These are phyloP conservation scores for Calonectria pseudoreteaudii DNA, from an alignment of 2,329 filamentous ascomycete genomes.

Conservation along the genomic window DNA sequence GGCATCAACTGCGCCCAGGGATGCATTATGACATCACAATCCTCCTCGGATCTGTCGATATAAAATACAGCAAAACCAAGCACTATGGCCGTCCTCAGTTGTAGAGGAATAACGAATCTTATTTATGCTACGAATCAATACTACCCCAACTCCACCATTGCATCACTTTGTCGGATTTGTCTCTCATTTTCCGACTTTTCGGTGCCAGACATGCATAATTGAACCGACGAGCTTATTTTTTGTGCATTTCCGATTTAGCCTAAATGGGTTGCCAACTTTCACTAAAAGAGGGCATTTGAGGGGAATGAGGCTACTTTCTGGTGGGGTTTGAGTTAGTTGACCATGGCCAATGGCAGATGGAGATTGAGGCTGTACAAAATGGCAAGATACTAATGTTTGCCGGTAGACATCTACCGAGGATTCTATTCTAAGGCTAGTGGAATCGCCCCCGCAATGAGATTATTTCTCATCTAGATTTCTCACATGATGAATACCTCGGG, in stretches of 20 bases:
- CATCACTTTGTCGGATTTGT: not conserved
- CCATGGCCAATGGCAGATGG: not conserved
- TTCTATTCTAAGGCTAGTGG: not conserved
- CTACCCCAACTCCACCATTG: not conserved
- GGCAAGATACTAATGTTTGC: not conserved
- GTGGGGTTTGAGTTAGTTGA: not conserved
- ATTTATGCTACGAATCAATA: not conserved
- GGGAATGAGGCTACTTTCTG: not conserved
- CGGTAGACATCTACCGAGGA: not conserved
- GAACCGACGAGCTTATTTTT: not conserved
- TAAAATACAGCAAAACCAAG: not conserved
- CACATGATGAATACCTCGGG: no score
- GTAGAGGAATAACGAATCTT: not conserved
- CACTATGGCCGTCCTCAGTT: no score
- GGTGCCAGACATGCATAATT: not conserved
- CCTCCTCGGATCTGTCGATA: not conserved
- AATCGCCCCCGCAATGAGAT: not conserved
- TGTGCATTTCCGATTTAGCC: constrained; percentile 3
- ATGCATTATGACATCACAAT: not conserved
- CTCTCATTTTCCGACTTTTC: not conserved
- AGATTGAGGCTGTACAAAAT: not conserved
- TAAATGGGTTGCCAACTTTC: not conserved
- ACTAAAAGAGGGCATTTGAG: not conserved
- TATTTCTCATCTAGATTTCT: not conserved
- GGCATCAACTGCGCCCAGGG: not conserved